phyloP scores from a whole-genome alignment of 495 filamentous ascomycete genomes.

The Hypoxylon subgilvum region DNA sequence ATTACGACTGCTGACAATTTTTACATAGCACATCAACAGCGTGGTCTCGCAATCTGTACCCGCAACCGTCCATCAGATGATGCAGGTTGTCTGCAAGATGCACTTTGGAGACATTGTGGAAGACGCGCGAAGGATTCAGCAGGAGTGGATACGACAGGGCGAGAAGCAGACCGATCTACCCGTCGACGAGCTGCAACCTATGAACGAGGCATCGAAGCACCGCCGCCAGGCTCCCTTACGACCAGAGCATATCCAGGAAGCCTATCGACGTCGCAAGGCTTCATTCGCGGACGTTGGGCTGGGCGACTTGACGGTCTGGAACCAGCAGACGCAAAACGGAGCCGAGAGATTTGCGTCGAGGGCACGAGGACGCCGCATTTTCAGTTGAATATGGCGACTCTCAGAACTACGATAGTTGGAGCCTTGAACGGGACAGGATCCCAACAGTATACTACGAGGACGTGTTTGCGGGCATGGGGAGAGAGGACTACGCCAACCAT shows the following conservation, averaged over 20 bases:
- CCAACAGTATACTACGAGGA: background rate
- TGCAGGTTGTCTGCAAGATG: slow-evolving; percentile 81
- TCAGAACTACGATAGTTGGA: background rate
- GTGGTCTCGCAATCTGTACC: slow-evolving; percentile 88
- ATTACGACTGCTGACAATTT: slow-evolving; percentile 30
- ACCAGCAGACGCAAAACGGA: slow-evolving; percentile 63
- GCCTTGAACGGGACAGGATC: background rate
- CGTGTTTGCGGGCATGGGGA: background rate
- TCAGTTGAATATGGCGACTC: slow-evolving; percentile 55
- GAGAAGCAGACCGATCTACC: slow-evolving; percentile 56
- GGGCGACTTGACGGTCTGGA: slow-evolving; percentile 72
- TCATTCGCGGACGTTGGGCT: slow-evolving; percentile 70
- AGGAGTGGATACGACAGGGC: slow-evolving; percentile 70
- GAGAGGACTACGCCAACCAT: too few species aligned
- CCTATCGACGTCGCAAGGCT: slow-evolving; percentile 72
- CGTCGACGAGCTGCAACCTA: slow-evolving; percentile 37
- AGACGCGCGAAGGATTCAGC: slow-evolving; percentile 76
- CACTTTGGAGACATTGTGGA: slow-evolving; percentile 86
- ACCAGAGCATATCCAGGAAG: slow-evolving; percentile 83
- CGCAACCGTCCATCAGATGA: slow-evolving; percentile 74
- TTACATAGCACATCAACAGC: slow-evolving; percentile 74
- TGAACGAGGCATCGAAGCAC: slow-evolving; percentile 42
- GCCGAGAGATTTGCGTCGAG: slow-evolving; percentile 66
- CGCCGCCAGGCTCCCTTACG: slow-evolving; percentile 71
- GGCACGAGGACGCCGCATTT: slow-evolving; percentile 68